A percentile compares a stretch with the other conserved stretches of the same genome.
Conservation (phyloP, 2,329 filamentous ascomycete species). For the Xylariaceae sp. region DNA sequence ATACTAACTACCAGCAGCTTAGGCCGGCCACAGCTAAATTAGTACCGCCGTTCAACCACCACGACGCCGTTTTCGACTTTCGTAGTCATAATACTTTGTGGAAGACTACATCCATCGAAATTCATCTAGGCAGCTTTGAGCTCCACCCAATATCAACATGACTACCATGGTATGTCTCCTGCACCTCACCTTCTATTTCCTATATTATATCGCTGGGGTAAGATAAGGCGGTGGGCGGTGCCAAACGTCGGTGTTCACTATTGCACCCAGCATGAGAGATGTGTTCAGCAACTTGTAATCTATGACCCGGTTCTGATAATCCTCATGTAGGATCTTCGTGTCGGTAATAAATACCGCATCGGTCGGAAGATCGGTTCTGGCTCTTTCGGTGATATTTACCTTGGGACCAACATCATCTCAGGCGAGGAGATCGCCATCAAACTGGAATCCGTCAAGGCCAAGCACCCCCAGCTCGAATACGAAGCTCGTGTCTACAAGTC, state of each 20-base stretch:
- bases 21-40: constrained; percentile 12
- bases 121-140: constrained; percentile 21
- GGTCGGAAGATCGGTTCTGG: constrained; percentile 98
- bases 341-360: constrained; percentile 99
- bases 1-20: constrained; percentile 9
- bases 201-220: neutral
- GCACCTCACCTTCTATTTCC: neutral
- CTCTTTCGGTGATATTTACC: constrained; percentile 97
- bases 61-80: neutral
- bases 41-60: constrained; percentile 3
- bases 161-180: constrained; percentile 45
- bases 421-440: constrained; percentile 99
- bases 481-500: constrained; percentile 92
- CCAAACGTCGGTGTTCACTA: constrained; percentile 27
- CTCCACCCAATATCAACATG: constrained; percentile 37
- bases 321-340: constrained; percentile 81
- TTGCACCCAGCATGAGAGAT: neutral
- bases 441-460: constrained; percentile 98
- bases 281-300: neutral
- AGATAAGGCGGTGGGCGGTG: neutral
- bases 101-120: constrained; percentile 3
- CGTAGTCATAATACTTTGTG: constrained; percentile 4
- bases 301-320: constrained; percentile 21
- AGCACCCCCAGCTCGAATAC: constrained; percentile 98
- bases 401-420: constrained; percentile 99